Conservation (phyloP, 2,329 filamentous ascomycete species). For the Phialophora chinensis region DNA sequence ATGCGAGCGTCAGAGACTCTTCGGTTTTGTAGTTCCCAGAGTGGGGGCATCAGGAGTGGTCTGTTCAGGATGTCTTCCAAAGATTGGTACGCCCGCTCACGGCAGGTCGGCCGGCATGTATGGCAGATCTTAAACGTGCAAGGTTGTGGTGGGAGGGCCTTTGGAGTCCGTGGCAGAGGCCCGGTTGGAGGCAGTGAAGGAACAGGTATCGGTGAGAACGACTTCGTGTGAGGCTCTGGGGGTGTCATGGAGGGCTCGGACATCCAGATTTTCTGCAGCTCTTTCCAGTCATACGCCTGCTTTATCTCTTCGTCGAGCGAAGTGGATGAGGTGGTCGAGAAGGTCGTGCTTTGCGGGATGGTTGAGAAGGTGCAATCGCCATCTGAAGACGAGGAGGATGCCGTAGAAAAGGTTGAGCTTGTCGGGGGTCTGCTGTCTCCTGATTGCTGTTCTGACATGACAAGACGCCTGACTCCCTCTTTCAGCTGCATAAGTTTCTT, state of each 20-base stretch:
- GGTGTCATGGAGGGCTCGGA: conserved; percentile 25
- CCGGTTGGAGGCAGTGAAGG: neutral
- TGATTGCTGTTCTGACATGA: conserved; percentile 34
- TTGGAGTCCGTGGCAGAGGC: neutral
- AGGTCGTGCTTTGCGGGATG: conserved; percentile 40
- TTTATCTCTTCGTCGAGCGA: conserved; percentile 36
- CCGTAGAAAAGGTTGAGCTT: conserved; percentile 31
- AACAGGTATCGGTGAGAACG: neutral
- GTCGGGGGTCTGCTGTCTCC: conserved; percentile 35
- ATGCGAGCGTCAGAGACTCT: conserved; percentile 41
- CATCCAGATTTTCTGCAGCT: conserved; percentile 34
- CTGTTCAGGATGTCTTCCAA: conserved; percentile 48
- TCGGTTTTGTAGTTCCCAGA: conserved; percentile 44
- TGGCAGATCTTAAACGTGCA: conserved; percentile 58
- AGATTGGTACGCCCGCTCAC: conserved; percentile 42
- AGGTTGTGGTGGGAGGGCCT: conserved; percentile 16
- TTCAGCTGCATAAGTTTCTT: conserved; percentile 52
- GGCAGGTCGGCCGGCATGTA: conserved; percentile 57
- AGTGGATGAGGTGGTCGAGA: conserved; percentile 36
- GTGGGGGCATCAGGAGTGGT: conserved; percentile 41
- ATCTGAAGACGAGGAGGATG: conserved; percentile 18
- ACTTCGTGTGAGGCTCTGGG: conserved; percentile 14
- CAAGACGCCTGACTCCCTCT: conserved; percentile 41
- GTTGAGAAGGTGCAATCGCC: conserved; percentile 26
- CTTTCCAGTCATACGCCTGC: conserved; percentile 34